These are phyloP conservation scores for Blumeriella jaapii DNA, from an alignment of 2,329 filamentous ascomycete genomes.

Conservation along the genomic window DNA sequence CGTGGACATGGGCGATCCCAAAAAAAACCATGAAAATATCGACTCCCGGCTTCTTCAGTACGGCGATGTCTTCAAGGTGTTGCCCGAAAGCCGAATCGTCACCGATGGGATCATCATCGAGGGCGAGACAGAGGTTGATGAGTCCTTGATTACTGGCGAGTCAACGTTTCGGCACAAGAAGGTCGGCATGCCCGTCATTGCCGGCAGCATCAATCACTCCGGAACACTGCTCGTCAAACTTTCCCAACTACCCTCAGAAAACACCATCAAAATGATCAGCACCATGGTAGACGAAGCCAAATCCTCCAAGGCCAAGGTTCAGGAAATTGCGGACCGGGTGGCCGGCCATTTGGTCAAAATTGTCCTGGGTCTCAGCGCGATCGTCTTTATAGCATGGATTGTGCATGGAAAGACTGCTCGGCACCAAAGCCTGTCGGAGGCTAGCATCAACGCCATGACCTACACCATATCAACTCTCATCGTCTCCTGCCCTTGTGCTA, in stretches of 20 bases:
- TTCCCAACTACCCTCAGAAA: constrained; percentile 52
- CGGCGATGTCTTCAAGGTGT: constrained; percentile 54
- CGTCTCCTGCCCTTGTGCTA: constrained; percentile 69
- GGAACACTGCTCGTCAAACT: constrained; percentile 49
- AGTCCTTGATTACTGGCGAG: constrained; percentile 72
- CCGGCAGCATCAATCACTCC: constrained; percentile 56
- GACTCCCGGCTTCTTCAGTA: constrained; percentile 59
- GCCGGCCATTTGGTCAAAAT: constrained; percentile 59
- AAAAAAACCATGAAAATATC: constrained; percentile 51
- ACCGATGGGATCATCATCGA: constrained; percentile 58
- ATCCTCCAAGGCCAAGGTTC: constrained; percentile 53
- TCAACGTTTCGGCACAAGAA: constrained; percentile 47
- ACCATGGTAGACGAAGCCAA: constrained; percentile 61
- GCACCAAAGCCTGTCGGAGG: constrained; percentile 33
- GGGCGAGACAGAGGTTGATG: constrained; percentile 58
- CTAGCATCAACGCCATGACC: constrained; percentile 50
- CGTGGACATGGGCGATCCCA: constrained; percentile 23
- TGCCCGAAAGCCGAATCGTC: constrained; percentile 45
- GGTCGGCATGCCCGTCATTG: constrained; percentile 43
- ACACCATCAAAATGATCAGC: constrained; percentile 60
- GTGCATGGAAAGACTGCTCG: constrained; percentile 38
- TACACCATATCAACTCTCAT: constrained; percentile 59
- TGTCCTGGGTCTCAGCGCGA: constrained; percentile 43
- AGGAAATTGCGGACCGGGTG: constrained; percentile 56
- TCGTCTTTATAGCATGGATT: constrained; percentile 57